Percentiles rank a stretch among this genome's conserved stretches.
Evolutionary conservation across 495 filamentous ascomycete genomes (phyloP).

Genomic region (Jackrogersella minutella): DNA sequence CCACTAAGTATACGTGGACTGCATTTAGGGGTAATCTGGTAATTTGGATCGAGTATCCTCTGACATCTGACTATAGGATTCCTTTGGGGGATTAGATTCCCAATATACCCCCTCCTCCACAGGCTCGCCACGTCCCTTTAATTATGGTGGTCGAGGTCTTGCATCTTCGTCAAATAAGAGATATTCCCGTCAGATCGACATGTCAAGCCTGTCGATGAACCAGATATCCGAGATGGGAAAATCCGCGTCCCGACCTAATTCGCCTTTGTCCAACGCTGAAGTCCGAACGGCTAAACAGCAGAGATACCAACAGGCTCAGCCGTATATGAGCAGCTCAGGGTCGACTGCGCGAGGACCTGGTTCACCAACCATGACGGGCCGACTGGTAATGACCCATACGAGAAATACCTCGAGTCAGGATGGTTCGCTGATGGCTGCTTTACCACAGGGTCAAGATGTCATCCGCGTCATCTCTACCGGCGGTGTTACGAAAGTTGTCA

Average conservation of each 20-base stretch:
- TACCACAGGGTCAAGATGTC: slow-evolving; percentile 80
- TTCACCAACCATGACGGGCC: slow-evolving; percentile 54
- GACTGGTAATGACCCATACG: slow-evolving; percentile 59
- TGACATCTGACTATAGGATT: slow-evolving; percentile 60
- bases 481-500: slow-evolving; percentile 88
- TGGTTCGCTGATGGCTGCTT: slow-evolving; percentile 77
- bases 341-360: slow-evolving; percentile 49
- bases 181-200: slow-evolving; percentile 73
- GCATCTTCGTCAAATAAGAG: slow-evolving; percentile 72
- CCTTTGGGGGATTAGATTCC: slow-evolving; percentile 72
- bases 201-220: slow-evolving; percentile 50
- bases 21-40: not conserved
- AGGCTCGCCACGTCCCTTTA: slow-evolving; percentile 69
- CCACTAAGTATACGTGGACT: not conserved
- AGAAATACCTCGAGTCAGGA: slow-evolving; percentile 78
- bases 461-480: slow-evolving; percentile 92
- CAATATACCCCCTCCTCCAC: slow-evolving; percentile 69
- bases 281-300: slow-evolving; percentile 51
- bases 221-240: slow-evolving; percentile 58
- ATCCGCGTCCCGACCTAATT: slow-evolving; percentile 71
- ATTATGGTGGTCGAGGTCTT: slow-evolving; percentile 55
- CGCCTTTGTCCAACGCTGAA: slow-evolving; percentile 69
- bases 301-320: slow-evolving; percentile 53
- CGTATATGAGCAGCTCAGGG: slow-evolving; percentile 46
- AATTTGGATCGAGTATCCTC: not conserved